These are phyloP conservation scores for Amanita brunnescens DNA, from an alignment of 768 basidiomycete genomes.

Conservation along the genomic window DNA sequence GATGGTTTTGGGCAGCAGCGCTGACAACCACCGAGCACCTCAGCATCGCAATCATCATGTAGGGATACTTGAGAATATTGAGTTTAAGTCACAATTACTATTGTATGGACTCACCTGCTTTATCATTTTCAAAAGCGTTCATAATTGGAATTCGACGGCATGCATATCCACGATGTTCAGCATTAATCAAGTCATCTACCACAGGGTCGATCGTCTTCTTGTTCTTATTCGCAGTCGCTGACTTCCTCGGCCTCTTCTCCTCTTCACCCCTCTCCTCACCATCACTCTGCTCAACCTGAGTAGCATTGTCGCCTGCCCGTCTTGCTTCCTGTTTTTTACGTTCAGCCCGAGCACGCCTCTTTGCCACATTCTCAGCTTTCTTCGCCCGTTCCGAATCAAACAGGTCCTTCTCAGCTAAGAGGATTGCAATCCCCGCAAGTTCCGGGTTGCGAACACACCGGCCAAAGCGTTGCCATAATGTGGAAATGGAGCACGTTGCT, in stretches of 20 bases:
- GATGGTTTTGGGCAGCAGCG: too few species aligned
- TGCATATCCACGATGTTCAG: not conserved
- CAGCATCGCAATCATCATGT: too few species aligned
- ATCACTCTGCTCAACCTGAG: not conserved
- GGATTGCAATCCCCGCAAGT: not conserved
- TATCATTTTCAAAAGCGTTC: not conserved
- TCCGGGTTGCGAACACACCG: not conserved
- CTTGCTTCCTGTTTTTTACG: not conserved
- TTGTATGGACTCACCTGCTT: conserved; percentile 2
- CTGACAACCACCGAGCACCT: too few species aligned
- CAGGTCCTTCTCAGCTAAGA: not conserved
- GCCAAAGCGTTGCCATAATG: not conserved
- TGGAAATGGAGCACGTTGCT: not conserved
- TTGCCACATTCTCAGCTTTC: not conserved
- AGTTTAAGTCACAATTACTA: too few species aligned
- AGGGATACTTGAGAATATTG: too few species aligned
- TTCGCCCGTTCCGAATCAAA: not conserved
- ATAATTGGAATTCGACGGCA: not conserved
- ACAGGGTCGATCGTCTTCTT: not conserved
- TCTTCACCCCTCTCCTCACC: not conserved
- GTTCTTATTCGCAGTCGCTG: not conserved
- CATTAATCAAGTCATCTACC: not conserved
- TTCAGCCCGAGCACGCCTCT: not conserved
- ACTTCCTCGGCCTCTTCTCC: not conserved
- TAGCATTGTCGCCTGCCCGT: not conserved